Conservation (phyloP, 768 basidiomycete genomes). For the Termitomyces sp. region DNA sequence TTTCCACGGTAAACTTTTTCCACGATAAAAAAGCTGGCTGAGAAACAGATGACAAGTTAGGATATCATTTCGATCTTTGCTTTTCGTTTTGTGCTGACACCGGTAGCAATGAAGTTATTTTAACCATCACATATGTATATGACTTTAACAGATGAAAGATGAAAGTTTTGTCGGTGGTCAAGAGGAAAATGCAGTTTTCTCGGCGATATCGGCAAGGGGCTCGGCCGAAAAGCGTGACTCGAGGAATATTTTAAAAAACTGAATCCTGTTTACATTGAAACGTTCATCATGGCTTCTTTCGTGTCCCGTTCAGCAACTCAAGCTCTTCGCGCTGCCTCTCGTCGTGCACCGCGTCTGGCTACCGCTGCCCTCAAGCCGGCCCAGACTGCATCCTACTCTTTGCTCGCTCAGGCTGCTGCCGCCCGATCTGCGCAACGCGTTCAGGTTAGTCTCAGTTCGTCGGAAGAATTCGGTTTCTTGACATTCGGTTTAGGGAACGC, state of each 20-base stretch:
- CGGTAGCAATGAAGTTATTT: neutral
- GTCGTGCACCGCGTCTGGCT: slow-evolving; percentile 54
- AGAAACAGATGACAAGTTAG: too few relatives aligned
- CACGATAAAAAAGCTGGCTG: too few relatives aligned
- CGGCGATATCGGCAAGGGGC: slow-evolving; percentile 15
- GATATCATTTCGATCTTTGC: neutral
- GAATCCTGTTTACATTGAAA: slow-evolving; percentile 3
- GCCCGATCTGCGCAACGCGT: slow-evolving; percentile 31
- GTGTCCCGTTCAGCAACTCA: slow-evolving; percentile 59
- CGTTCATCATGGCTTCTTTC: slow-evolving; percentile 56
- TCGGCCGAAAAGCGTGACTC: slow-evolving; percentile 22
- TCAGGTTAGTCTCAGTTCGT: slow-evolving; percentile 23
- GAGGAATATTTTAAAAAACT: slow-evolving; percentile 14
- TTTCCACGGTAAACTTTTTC: too few relatives aligned
- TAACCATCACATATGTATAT: neutral
- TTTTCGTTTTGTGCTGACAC: neutral
- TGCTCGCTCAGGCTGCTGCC: slow-evolving; percentile 47
- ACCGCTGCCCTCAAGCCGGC: slow-evolving; percentile 33
- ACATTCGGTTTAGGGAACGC: slow-evolving; percentile 37
- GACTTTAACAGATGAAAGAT: neutral
- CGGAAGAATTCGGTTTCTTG: slow-evolving; percentile 4
- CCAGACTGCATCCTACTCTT: slow-evolving; percentile 62
- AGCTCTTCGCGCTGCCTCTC: slow-evolving; percentile 58
- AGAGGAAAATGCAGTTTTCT: neutral
- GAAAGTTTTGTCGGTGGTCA: neutral